phyloP scores from a whole-genome alignment of 1,139 yeast species.

The Candida sojae region DNA sequence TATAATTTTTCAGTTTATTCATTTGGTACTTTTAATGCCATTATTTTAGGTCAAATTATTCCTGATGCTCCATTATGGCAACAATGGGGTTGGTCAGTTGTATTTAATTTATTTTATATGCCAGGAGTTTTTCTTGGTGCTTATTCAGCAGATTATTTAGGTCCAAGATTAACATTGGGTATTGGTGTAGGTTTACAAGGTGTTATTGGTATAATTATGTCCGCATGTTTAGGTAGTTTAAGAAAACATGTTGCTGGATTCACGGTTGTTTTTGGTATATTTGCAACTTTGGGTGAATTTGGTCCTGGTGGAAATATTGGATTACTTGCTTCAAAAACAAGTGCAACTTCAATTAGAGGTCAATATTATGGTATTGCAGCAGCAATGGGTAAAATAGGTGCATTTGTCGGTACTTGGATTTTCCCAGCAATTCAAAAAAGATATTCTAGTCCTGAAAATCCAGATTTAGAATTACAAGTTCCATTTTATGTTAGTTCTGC shows the following conservation, averaged over 20 bases:
- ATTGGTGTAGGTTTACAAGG: constrained; percentile 75
- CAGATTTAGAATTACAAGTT: constrained; percentile 59
- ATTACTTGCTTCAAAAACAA: constrained; percentile 79
- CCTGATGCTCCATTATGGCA: constrained; percentile 53
- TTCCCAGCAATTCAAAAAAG: constrained; percentile 71
- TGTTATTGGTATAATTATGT: constrained; percentile 82
- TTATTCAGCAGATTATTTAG: constrained; percentile 72
- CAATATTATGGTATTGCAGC: constrained; percentile 91
- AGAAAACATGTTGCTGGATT: constrained; percentile 70
- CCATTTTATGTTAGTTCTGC: constrained; percentile 85
- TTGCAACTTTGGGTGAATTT: constrained; percentile 83
- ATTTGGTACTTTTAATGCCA: constrained; percentile 78
- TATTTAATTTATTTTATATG: constrained; percentile 79
- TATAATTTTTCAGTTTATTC: constrained; percentile 88
- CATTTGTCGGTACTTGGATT: constrained; percentile 85
- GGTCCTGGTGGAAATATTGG: constrained; percentile 96
- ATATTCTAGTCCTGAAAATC: constrained; percentile 26
- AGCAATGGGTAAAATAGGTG: constrained; percentile 88
- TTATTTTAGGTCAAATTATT: constrained; percentile 60
- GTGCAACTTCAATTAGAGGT: constrained; percentile 87
- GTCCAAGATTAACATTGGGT: constrained; percentile 78
- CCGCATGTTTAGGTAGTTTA: constrained; percentile 62
- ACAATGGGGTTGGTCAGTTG: constrained; percentile 91
- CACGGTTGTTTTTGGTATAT: constrained; percentile 83
- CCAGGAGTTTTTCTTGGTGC: constrained; percentile 93